These are phyloP conservation scores for Nemania sp. DNA, from an alignment of 2,329 filamentous ascomycete genomes.

Conservation along the genomic window DNA sequence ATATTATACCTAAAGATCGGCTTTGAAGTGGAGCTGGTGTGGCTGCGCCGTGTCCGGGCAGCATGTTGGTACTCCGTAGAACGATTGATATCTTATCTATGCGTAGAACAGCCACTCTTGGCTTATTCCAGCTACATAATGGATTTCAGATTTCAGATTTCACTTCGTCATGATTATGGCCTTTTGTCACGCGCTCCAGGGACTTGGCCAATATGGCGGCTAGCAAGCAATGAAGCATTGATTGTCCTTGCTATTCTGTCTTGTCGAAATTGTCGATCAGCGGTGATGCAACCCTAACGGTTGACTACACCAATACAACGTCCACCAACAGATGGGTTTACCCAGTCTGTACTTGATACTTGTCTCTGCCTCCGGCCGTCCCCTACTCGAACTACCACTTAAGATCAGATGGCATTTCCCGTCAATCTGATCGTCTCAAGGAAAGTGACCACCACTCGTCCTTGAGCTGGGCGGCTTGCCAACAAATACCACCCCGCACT, in stretches of 20 bases:
- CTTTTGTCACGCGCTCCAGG: too few relatives aligned
- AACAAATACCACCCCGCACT: not conserved
- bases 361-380: not conserved
- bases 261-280: too few relatives aligned
- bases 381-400: not conserved
- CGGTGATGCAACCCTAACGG: not conserved
- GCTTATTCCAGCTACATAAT: too few relatives aligned
- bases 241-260: too few relatives aligned
- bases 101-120: too few relatives aligned
- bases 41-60: constrained; percentile 1
- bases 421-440: not conserved
- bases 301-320: too few relatives aligned
- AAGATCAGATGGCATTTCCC: not conserved
- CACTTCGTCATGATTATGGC: too few relatives aligned
- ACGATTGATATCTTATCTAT: too few relatives aligned
- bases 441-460: not conserved
- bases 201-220: too few relatives aligned
- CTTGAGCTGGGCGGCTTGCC: not conserved
- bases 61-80: too few relatives aligned
- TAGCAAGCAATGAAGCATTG: too few relatives aligned
- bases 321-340: not conserved
- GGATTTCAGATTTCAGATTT: too few relatives aligned
- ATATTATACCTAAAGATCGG: not conserved
- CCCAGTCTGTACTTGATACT: not conserved
- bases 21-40: constrained; percentile 8